Evolutionary conservation across 208 protist species (phyloP).

Genomic region (Perkinsela sp.): DNA sequence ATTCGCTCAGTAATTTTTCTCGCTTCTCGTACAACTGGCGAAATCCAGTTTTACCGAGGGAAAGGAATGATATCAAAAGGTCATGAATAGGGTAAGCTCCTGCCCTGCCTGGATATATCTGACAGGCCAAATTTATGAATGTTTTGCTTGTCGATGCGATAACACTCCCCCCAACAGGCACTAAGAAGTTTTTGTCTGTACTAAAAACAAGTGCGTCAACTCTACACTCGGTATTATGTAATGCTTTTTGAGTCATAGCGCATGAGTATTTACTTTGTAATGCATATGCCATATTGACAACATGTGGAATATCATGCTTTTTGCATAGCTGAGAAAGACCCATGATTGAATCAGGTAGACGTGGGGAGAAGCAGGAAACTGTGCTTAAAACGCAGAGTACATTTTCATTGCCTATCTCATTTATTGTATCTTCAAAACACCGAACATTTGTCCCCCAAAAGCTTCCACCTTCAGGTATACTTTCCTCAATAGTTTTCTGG

Average conservation of each 20-base stretch:
- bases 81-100: constrained; percentile 63
- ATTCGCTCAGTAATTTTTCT: constrained; percentile 13
- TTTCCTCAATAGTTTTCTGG: no score
- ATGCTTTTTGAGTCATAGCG: constrained; percentile 26
- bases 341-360: constrained; percentile 72
- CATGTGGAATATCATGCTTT: constrained; percentile 36
- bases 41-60: constrained; percentile 57
- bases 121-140: constrained; percentile 12
- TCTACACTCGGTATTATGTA: constrained; percentile 12
- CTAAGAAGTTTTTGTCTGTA: constrained; percentile 95
- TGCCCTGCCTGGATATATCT: constrained; percentile 70
- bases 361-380: constrained; percentile 89
- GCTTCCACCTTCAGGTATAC: constrained; percentile 7
- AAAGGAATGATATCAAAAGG: constrained; percentile 81
- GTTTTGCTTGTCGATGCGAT: constrained; percentile 5
- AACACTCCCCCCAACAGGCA: constrained; percentile 76
- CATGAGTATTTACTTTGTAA: constrained; percentile 47
- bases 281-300: constrained; percentile 96
- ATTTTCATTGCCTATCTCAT: constrained; percentile 15
- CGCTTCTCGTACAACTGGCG: constrained; percentile 31
- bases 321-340: constrained; percentile 64
- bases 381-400: constrained; percentile 84
- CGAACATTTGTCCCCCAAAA: constrained; percentile 31
- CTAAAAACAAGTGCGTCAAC: constrained; percentile 82
- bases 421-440: constrained; percentile 26